Evolutionary conservation across 2,329 filamentous ascomycete species (phyloP).

Genomic region (Acephala macrosclerotiorum): DNA sequence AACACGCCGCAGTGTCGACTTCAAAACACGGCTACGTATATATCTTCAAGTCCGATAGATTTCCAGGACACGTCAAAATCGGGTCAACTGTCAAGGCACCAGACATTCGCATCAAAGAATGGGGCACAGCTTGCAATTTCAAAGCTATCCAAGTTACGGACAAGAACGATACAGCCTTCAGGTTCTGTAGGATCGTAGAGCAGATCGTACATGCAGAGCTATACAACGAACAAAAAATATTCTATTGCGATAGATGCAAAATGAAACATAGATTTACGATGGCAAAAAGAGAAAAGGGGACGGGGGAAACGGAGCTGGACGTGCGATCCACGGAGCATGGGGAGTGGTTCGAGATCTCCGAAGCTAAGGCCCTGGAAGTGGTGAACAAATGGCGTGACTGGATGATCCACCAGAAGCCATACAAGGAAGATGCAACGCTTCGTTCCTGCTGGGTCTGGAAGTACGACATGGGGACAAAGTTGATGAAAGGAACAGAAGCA

Average conservation of each 20-base stretch:
- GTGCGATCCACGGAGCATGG: constrained; percentile 12
- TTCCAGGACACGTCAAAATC: constrained; percentile 22
- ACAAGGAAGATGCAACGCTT: constrained; percentile 14
- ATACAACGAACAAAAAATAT: constrained; percentile 5
- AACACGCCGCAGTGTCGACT: too few relatives aligned
- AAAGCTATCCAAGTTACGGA: constrained; percentile 15
- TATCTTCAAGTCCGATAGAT: constrained; percentile 15
- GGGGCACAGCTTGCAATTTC: constrained; percentile 17
- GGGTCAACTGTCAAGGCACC: constrained; percentile 17
- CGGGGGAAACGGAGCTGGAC: not conserved
- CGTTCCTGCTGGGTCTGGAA: constrained; percentile 13
- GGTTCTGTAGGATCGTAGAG: constrained; percentile 22
- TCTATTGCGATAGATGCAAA: constrained; percentile 17
- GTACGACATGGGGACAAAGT: constrained; percentile 6
- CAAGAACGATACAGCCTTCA: constrained; percentile 11
- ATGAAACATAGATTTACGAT: not conserved
- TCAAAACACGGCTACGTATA: constrained; percentile 18
- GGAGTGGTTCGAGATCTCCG: constrained; percentile 21
- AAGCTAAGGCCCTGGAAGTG: constrained; percentile 15
- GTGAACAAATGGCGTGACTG: constrained; percentile 24
- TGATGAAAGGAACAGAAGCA: constrained; percentile 12
- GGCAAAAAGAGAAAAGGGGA: not conserved
- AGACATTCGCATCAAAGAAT: constrained; percentile 3
- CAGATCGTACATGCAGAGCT: constrained; percentile 19
- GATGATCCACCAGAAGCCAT: constrained; percentile 17